Evolutionary conservation across 2,329 filamentous ascomycete species (phyloP).

Genomic region (Reticulascus tulasneorum): DNA sequence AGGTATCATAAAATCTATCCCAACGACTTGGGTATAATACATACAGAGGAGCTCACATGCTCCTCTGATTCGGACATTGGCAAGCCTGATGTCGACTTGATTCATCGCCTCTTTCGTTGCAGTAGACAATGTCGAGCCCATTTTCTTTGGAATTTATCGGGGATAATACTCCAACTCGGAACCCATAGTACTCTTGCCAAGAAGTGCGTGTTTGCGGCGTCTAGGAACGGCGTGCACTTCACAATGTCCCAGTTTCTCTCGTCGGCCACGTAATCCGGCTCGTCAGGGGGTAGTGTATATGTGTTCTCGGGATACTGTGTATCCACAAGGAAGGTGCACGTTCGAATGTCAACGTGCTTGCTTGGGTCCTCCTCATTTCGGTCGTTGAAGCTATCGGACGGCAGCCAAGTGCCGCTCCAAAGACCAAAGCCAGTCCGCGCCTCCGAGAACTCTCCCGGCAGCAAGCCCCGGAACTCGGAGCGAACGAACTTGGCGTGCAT

Average conservation of each 20-base stretch:
- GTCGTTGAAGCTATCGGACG: constrained; percentile 85
- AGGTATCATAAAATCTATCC: too few relatives aligned
- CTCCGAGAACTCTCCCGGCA: constrained; percentile 88
- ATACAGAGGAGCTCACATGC: too few relatives aligned
- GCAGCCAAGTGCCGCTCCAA: constrained; percentile 79
- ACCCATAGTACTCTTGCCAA: constrained; percentile 79
- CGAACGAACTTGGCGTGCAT: constrained; percentile 86
- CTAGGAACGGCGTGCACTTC: constrained; percentile 74
- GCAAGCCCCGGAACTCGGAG: constrained; percentile 81
- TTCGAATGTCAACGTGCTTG: constrained; percentile 77
- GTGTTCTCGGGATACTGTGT: constrained; percentile 66
- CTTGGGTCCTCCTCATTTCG: constrained; percentile 78
- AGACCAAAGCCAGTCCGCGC: constrained; percentile 64
- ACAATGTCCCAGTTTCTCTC: constrained; percentile 72
- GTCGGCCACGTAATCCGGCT: constrained; percentile 78
- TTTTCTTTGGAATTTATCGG: constrained; percentile 64
- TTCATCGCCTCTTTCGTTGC: constrained; percentile 42
- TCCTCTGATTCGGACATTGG: too few relatives aligned
- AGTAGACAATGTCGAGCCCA: constrained; percentile 91
- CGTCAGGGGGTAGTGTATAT: constrained; percentile 55
- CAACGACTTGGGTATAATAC: too few relatives aligned
- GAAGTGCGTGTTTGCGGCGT: constrained; percentile 68
- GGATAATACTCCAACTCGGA: constrained; percentile 67
- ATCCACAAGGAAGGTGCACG: constrained; percentile 83
- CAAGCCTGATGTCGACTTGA: too few relatives aligned